These are phyloP conservation scores for Suzukiozyma palmioleophila DNA, from an alignment of 1,139 yeast genomes.

Conservation along the genomic window DNA sequence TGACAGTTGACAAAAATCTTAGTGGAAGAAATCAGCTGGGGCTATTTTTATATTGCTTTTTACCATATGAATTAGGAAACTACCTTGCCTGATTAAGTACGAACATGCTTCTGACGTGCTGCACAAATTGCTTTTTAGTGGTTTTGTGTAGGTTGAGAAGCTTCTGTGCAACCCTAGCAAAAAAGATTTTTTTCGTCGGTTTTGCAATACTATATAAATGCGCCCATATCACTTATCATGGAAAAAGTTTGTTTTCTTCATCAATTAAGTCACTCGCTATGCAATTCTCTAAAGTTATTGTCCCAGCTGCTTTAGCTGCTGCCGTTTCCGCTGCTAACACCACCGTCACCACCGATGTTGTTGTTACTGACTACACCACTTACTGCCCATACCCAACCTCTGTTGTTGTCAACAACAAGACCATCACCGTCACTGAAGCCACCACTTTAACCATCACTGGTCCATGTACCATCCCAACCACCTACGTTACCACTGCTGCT, in stretches of 20 bases:
- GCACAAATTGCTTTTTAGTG: too few species aligned
- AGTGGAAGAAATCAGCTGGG: too few species aligned
- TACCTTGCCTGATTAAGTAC: too few species aligned
- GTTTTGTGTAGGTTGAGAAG: too few species aligned
- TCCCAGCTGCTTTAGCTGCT: conserved; percentile 36
- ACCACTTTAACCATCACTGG: conserved; percentile 45
- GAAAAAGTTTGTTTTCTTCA: conserved; percentile 1
- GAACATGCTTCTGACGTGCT: too few species aligned
- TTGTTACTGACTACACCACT: conserved; percentile 44
- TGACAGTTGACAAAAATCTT: too few species aligned
- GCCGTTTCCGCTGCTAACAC: conserved; percentile 37
- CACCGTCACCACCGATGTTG: conserved; percentile 42
- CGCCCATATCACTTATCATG: background rate
- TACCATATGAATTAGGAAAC: too few species aligned
- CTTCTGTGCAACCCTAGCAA: too few species aligned
- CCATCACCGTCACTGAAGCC: conserved; percentile 43
- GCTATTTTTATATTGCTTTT: too few species aligned
- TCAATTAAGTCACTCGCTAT: conserved; percentile 15
- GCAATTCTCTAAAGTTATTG: conserved; percentile 42
- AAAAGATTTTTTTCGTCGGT: background rate
- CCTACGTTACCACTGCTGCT: conserved; percentile 26
- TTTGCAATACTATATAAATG: conserved; percentile 3
- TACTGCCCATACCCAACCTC: conserved; percentile 43
- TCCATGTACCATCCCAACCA: conserved; percentile 46
- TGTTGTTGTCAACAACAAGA: conserved; percentile 42